Percentiles rank a stretch among this genome's conserved stretches.
Evolutionary conservation across 768 basidiomycete genomes (phyloP).

Genomic region (Pholiota molesta): DNA sequence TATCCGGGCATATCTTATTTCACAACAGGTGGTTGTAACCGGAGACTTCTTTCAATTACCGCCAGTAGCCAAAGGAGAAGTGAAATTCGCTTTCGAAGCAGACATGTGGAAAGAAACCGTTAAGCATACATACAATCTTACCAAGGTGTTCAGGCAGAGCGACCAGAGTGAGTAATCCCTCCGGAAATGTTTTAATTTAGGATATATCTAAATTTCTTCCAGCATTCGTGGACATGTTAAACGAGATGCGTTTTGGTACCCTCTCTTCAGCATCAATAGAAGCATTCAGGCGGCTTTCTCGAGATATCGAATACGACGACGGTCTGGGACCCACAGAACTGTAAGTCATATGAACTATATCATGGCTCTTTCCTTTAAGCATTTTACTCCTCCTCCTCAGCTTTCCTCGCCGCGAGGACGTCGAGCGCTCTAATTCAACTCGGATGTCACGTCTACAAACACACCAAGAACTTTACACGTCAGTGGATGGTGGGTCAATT

Average conservation of each 20-base stretch:
- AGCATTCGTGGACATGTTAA: slow-evolving; percentile 96
- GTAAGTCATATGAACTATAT: slow-evolving; percentile 42
- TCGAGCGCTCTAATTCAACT: slow-evolving; percentile 77
- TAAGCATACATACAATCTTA: slow-evolving; percentile 86
- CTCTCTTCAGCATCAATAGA: slow-evolving; percentile 65
- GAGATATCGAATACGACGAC: slow-evolving; percentile 76
- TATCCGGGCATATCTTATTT: neutral
- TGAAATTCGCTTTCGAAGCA: slow-evolving; percentile 95
- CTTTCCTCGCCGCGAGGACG: slow-evolving; percentile 91
- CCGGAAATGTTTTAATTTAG: neutral
- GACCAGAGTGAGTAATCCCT: slow-evolving; percentile 68
- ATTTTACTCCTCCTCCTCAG: slow-evolving; percentile 39
- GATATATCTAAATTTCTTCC: slow-evolving; percentile 11
- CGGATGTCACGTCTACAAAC: slow-evolving; percentile 68
- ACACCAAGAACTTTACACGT: slow-evolving; percentile 51
- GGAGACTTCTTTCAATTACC: slow-evolving; percentile 99
- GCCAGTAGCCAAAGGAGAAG: slow-evolving; percentile 73
- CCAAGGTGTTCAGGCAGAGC: slow-evolving; percentile 93
- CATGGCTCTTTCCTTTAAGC: neutral
- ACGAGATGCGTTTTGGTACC: slow-evolving; percentile 94
- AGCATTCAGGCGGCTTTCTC: slow-evolving; percentile 71
- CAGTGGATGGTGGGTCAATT: slow-evolving; percentile 68
- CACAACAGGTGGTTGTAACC: slow-evolving; percentile 76
- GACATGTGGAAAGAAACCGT: slow-evolving; percentile 74
- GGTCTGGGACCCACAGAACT: slow-evolving; percentile 90